Evolutionary conservation across 1,284 basidiomycete genomes (phyloP), one percentile per base, ranked within the genome.

Genomic region (Ceratobasidium sp.): DNA sequence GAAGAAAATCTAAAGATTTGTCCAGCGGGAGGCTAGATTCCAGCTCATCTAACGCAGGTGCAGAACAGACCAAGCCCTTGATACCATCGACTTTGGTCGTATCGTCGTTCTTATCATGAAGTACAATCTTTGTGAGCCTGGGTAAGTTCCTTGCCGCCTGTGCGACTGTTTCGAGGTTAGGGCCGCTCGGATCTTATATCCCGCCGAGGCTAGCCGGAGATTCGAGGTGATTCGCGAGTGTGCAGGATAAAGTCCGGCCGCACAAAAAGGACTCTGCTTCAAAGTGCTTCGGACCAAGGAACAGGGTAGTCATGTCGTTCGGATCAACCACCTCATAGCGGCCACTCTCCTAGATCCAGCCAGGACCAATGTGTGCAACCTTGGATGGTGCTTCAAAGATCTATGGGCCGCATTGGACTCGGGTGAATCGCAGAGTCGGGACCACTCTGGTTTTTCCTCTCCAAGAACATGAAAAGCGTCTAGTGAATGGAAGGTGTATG

Each of bases 261-360:
- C 63, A 66, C 18, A 66, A 41, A 41, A 66, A 66, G 1, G 32
- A 30, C 2, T 47, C 47, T 7, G 49, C 63, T 21, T 66, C 63
- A 7, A 54, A 9, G 16, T 54, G 47, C 26, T 9, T 1, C 7
- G 52, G n/a, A 11, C 47, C 52, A 14, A 47, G 63, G 16, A 66
- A 50, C 14, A 66, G 35, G 2, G 35, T 18, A 11, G 18, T n/a
- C 46, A 54, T 43, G 26, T 44, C 41, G 8, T 62, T 28, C 7
- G 58, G 38, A 26, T 46, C 26, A 26, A 46, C 26, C 26, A 11
- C n/a, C 8, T 46, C 5, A 43, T 44, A 21, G 28, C 44, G 44
- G 3, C 23, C 43, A 9, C 7, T 14, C 23, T 32, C 44, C 8
- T 47, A 23, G 26, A 26, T 26, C 49, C 49, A 66, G 13, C 32